Base-by-base conservation (phyloP, 768 basidiomycete species). In the Pulveroboletus sp. region DNA sequence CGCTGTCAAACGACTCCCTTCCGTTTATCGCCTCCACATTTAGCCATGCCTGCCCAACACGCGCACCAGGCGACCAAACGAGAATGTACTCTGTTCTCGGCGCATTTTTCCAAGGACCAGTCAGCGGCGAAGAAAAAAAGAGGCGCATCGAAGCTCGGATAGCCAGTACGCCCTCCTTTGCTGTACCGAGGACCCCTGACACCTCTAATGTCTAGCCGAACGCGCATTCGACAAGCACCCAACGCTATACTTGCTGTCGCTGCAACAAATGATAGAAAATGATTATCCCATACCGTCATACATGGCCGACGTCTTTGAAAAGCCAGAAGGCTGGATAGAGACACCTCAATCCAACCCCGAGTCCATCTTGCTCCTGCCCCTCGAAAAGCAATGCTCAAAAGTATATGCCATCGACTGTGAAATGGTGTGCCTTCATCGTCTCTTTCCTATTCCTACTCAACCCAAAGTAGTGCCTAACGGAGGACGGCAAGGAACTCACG, bases 401-500 rank as follows among this genome's bases (percentile, higher is more conserved):
- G 78, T 95, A 21, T 84, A 89, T 47, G 90, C 91, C 0, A 79
- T 99, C 40, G 95, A 99, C 74, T 98, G 95, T 66, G 95, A 97
- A 67, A 97, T 97, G 95, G 94, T 91, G 51, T 45, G 80, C 12
- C 29, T 60, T 10, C 16, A n/a, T 33, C 1, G 9, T 13, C 5
- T 36, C 32, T 23, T 1, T 16, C 4, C 41, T 11, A 1, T 6
- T 14, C 33, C 32, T 8, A 36, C 59, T 55, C 23, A 59, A 29
- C 17, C 16, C 35, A 2, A 20, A 7, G 7, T 21, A 97, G 94
- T 95, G 94, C 63, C 56, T 86, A 66, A 94, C 94, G 2, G 87
- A 87, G 60, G 87, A 89, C 46, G 94, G 94, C 9, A 93, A 90
- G 57, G 91, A 92, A 63, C 76, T 98, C 13, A 85, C 94, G 2